Evolutionary conservation across 202 grass and related monocot species (phyloP), one percentile per base, ranked within the genome.

Genomic region (Eragrostis tef): DNA sequence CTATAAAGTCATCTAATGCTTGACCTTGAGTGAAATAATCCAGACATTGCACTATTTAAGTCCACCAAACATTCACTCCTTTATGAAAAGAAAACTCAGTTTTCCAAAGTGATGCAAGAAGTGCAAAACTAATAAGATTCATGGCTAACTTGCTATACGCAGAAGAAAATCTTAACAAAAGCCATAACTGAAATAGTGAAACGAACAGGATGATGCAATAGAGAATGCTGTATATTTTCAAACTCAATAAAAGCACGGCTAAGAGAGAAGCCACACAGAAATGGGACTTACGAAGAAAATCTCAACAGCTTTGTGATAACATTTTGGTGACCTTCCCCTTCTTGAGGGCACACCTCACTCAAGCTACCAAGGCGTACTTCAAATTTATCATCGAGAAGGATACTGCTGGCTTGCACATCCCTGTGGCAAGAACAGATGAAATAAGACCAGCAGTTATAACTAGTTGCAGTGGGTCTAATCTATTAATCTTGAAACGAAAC

Each of bases 381-480:
- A 83, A 91, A 98, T 90, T 98, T 98, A 75, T 98, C 87, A 75
- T 98, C 96, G 52, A 98, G 92, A 81, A 98, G 88, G 56, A 99
- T 86, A 70, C 93, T 96, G 80, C 93, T 99, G 8, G 96, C 88
- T 86, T 99, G 96, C 24, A 97, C 70, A 84, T 94, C 89, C 88
- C 92, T 94, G 79, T 77, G 45, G 25, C 20, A 79, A 79, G 11
- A 25, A 72, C 46, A 29, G 61, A 75, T 17, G 36, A 64, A 66
- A 73, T 83, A 75, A 90, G 69, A 21, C 21, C 61, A 63, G 83
- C 6, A 46, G 22, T 27, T 27, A 25, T 19, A 10, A 78, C 12
- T 7, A 27, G 47, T 75, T 50, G 25, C 16, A 22, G 9, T 10
- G 53, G 11, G 13, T 71, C 16, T 10, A 15, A 60, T 60, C 60